Evolutionary conservation across 306 rosid species (phyloP).

Genomic region (Hippophae tibetana): DNA sequence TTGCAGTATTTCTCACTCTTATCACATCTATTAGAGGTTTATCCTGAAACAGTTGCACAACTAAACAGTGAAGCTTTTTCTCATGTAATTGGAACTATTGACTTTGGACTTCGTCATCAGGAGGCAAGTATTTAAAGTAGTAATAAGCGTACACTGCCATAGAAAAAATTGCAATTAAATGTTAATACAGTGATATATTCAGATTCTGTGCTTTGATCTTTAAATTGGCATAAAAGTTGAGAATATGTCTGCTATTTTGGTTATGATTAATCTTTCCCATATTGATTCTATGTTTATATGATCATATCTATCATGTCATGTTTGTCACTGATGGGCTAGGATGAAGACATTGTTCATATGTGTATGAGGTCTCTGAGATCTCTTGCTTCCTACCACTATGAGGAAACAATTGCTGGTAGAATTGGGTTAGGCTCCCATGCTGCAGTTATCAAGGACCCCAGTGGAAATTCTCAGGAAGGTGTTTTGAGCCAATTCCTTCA

Average conservation of each 20-base stretch:
- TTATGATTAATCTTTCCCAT: no score
- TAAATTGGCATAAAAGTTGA: no score
- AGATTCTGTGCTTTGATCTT: no score
- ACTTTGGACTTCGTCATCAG: constrained; percentile 90
- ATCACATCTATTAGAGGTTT: constrained; percentile 86
- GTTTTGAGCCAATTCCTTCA: constrained; percentile 74
- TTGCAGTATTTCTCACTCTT: constrained; percentile 86
- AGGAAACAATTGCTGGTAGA: constrained; percentile 55
- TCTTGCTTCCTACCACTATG: constrained; percentile 79
- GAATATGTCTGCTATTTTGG: no score
- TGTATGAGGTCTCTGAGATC: constrained; percentile 82
- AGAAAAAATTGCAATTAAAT: no score
- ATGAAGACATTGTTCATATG: constrained; percentile 65
- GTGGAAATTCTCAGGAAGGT: constrained; percentile 68
- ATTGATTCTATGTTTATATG: no score
- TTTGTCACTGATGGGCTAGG: constrained; percentile 33
- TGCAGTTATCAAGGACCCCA: constrained; percentile 37
- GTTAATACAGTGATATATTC: no score
- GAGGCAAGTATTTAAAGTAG: constrained; percentile 12
- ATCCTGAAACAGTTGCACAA: constrained; percentile 90
- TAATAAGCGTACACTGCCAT: no score
- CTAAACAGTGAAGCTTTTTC: constrained; percentile 62
- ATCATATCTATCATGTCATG: not conserved
- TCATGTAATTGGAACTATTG: constrained; percentile 77
- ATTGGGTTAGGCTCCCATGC: constrained; percentile 69